phyloP scores from a whole-genome alignment of 2,329 filamentous ascomycete genomes.

The Phialocephala sp. region DNA sequence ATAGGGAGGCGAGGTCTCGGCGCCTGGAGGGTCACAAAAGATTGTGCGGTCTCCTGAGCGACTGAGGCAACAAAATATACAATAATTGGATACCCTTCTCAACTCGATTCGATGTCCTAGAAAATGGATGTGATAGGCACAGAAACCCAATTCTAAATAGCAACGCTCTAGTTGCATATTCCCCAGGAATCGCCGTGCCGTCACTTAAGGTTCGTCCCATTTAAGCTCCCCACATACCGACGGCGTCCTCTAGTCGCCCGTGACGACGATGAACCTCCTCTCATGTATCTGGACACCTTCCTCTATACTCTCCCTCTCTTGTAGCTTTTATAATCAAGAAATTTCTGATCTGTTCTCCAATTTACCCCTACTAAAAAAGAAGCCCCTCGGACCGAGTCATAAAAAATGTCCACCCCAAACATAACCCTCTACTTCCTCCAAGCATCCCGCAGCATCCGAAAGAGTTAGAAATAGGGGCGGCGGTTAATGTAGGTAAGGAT shows the following conservation, averaged over 20 bases:
- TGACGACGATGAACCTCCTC: slow-evolving; percentile 14
- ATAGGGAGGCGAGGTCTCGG: slow-evolving; percentile 66
- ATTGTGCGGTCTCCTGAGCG: slow-evolving; percentile 26
- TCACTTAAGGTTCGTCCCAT: slow-evolving; percentile 14
- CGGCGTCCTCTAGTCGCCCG: slow-evolving; percentile 20
- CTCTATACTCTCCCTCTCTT: neutral
- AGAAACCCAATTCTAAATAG: slow-evolving; percentile 18
- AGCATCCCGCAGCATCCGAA: slow-evolving; percentile 44
- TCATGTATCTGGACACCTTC: neutral
- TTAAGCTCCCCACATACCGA: slow-evolving; percentile 12
- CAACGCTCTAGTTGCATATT: neutral
- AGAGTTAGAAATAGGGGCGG: slow-evolving; percentile 46
- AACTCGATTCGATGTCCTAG: slow-evolving; percentile 10
- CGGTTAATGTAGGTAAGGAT: slow-evolving; percentile 51
- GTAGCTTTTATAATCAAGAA: neutral
- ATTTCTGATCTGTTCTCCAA: neutral
- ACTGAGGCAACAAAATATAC: neutral
- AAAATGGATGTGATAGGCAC: neutral
- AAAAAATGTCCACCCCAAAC: slow-evolving; percentile 18
- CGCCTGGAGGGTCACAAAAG: slow-evolving; percentile 66
- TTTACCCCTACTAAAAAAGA: neutral
- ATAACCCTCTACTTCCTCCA: slow-evolving; percentile 53
- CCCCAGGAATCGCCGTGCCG: neutral
- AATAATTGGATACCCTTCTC: neutral
- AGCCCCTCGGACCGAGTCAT: no score